phyloP scores from a whole-genome alignment of 495 filamentous ascomycete genomes.

The Polyplosphaeria fusca region DNA sequence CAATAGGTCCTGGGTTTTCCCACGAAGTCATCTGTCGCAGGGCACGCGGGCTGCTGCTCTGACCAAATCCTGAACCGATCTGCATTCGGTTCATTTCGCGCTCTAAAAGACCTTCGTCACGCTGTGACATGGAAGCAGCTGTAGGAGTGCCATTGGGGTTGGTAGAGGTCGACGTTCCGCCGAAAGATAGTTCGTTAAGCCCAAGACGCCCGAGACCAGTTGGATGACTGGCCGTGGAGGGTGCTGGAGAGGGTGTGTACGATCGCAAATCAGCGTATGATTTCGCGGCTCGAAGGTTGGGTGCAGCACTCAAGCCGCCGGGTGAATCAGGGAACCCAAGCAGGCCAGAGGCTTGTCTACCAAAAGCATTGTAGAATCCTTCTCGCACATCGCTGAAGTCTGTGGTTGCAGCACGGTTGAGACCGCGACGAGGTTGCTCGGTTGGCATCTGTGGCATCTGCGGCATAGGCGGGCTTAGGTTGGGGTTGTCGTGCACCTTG shows the following conservation, averaged over 20 bases:
- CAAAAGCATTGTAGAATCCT: slow-evolving; percentile 68
- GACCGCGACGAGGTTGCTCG: slow-evolving; percentile 71
- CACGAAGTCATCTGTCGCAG: slow-evolving; percentile 64
- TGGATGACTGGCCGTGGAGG: slow-evolving; percentile 85
- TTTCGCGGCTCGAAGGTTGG: slow-evolving; percentile 90
- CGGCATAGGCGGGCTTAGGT: slow-evolving; percentile 67
- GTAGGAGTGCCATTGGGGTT: slow-evolving; percentile 76
- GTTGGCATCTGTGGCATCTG: slow-evolving; percentile 55
- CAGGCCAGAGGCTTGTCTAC: slow-evolving; percentile 69
- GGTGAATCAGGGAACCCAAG: slow-evolving; percentile 84
- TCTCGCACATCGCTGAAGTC: slow-evolving; percentile 91
- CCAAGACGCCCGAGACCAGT: slow-evolving; percentile 38
- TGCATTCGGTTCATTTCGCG: slow-evolving; percentile 65
- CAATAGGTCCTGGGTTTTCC: slow-evolving; percentile 75
- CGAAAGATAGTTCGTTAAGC: slow-evolving; percentile 37
- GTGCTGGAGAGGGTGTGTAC: slow-evolving; percentile 89
- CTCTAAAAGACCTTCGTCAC: slow-evolving; percentile 64
- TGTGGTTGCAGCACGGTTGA: slow-evolving; percentile 95
- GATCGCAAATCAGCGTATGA: slow-evolving; percentile 94
- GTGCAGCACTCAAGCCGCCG: slow-evolving; percentile 55
- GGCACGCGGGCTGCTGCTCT: slow-evolving; percentile 57
- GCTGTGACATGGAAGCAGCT: slow-evolving; percentile 60
- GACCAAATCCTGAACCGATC: slow-evolving; percentile 60
- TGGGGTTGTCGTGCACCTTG: slow-evolving; percentile 56
- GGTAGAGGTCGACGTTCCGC: slow-evolving; percentile 54